Evolutionary conservation across 257 asterid genomes (phyloP), one percentile per base, ranked within the genome.

Genomic region (Mitragyna speciosa): DNA sequence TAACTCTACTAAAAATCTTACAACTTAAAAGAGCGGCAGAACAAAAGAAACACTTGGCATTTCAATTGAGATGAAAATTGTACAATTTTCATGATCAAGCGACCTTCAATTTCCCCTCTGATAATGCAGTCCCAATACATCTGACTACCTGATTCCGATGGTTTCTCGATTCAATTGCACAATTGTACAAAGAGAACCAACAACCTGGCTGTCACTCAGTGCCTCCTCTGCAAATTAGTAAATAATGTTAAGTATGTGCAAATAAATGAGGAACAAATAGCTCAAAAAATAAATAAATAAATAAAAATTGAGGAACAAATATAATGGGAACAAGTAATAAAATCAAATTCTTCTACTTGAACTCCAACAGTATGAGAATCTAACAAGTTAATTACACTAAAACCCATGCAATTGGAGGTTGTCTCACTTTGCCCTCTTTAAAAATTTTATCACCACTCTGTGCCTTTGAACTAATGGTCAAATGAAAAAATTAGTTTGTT

Each of bases 161-260:
- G 47, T 71, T 63, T 39, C 49, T 63, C 16, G 54, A 26, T 20
- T 48, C 75, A 24, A 72, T 26, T 79, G 47, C 71, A 58, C 54
- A 2, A 28, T 54, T 59, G 41, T 28, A 61, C 51, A 2, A 41
- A 20, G 43, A 28, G 49, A 63, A 68, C 74, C 63, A 49, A 67
- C 41, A 43, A 43, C 19, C 58, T 54, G 61, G 54, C 67, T 22
- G 74, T 41, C 54, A 24, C 59, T 79, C 47, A 79, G 31, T 72
- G 73, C 78, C 52, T 68, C 66, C 69, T 64, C 79, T 73, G 74
- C 11, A 47, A 63, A 63, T 72, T 26, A 9, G 59, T n/a, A 73
- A 30, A 63, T 12, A 51, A 45, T 26, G 49, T 72, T 41, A 73
- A n/a, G 39, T 5, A 48, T 30, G n/a, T 20, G 51, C 24, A 22